Percentiles rank a stretch among this genome's conserved stretches.
These are phyloP conservation scores for Centaurea solstitialis DNA, from an alignment of 129 eudicot species.

Conservation along the genomic window DNA sequence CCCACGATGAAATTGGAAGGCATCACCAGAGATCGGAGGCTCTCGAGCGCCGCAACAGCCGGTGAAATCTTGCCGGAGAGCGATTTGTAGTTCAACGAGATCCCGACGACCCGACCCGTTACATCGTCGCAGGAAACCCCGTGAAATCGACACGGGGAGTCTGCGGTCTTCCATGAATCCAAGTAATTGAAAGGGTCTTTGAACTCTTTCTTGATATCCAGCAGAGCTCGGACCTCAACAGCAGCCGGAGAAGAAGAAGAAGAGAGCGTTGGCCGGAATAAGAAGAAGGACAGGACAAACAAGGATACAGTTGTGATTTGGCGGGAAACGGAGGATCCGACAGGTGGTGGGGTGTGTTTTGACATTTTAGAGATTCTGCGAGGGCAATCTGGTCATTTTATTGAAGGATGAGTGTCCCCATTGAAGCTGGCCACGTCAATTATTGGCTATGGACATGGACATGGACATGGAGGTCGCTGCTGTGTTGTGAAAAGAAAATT, in stretches of 20 bases:
- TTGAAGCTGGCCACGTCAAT: slow-evolving; percentile 41
- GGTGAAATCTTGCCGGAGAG: slow-evolving; percentile 69
- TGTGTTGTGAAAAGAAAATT: slow-evolving; percentile 23
- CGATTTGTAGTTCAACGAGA: slow-evolving; percentile 64
- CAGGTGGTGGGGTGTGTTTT: slow-evolving; percentile 7
- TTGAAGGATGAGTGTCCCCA: slow-evolving; percentile 9
- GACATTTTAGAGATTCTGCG: slow-evolving; percentile 36
- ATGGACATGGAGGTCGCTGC: slow-evolving; percentile 30
- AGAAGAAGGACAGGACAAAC: slow-evolving; percentile 10
- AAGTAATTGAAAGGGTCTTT: slow-evolving; percentile 65
- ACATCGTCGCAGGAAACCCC: slow-evolving; percentile 68
- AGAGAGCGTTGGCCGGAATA: slow-evolving; percentile 23
- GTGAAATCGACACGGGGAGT: slow-evolving; percentile 64
- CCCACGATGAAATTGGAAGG: slow-evolving; percentile 65
- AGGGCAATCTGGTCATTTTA: slow-evolving; percentile 41
- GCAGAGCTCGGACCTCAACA: slow-evolving; percentile 59
- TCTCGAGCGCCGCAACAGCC: slow-evolving; percentile 46
- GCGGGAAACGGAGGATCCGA: slow-evolving; percentile 29
- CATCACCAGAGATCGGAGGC: slow-evolving; percentile 50
- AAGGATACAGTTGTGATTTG: slow-evolving; percentile 29
- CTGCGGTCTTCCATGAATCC: slow-evolving; percentile 60
- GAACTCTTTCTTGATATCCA: slow-evolving; percentile 64
- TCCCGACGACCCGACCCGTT: slow-evolving; percentile 53
- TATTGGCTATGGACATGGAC: slow-evolving; percentile 45
- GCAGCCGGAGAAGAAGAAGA: slow-evolving; percentile 17